phyloP scores from a whole-genome alignment of 2,329 filamentous ascomycete species.

The Beauveria varroae region DNA sequence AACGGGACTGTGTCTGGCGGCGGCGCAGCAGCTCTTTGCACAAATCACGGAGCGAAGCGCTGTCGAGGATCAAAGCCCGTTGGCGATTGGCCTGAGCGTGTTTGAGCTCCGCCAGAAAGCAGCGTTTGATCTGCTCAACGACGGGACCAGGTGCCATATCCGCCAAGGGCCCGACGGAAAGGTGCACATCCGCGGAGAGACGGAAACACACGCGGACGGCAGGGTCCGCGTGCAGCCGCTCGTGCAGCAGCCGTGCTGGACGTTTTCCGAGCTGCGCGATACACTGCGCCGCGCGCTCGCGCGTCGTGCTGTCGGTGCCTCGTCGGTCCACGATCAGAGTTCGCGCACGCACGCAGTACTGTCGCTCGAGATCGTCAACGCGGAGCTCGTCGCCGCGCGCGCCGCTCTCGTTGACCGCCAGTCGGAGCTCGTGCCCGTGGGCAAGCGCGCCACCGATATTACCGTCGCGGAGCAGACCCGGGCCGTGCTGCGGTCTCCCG shows the following conservation, averaged over 20 bases:
- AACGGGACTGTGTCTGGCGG: slow-evolving; percentile 30
- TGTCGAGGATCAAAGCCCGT: neutral
- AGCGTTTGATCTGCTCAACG: slow-evolving; percentile 35
- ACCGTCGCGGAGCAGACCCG: slow-evolving; percentile 16
- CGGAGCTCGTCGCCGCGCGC: slow-evolving; percentile 26
- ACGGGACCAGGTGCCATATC: slow-evolving; percentile 29
- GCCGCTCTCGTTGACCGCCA: slow-evolving; percentile 32
- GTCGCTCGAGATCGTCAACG: slow-evolving; percentile 33
- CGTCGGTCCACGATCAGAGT: slow-evolving; percentile 35
- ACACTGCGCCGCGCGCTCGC: slow-evolving; percentile 23
- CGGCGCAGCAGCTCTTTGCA: slow-evolving; percentile 24
- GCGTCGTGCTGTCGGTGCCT: slow-evolving; percentile 27
- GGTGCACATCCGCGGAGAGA: slow-evolving; percentile 33
- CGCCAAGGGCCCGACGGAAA: slow-evolving; percentile 32
- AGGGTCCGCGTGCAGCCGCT: slow-evolving; percentile 35
- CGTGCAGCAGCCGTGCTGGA: slow-evolving; percentile 26
- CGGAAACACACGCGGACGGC: slow-evolving; percentile 30
- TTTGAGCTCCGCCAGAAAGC: slow-evolving; percentile 34
- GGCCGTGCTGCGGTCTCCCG: slow-evolving; percentile 19
- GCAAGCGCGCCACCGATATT: slow-evolving; percentile 17
- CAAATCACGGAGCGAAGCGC: slow-evolving; percentile 18
- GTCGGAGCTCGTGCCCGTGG: slow-evolving; percentile 35
- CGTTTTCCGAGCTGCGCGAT: slow-evolving; percentile 23
- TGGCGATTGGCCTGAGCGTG: slow-evolving; percentile 31
- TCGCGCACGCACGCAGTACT: slow-evolving; percentile 36